Evolutionary conservation across 495 filamentous ascomycete species (phyloP).

Genomic region (Corynascus novoguineensis): DNA sequence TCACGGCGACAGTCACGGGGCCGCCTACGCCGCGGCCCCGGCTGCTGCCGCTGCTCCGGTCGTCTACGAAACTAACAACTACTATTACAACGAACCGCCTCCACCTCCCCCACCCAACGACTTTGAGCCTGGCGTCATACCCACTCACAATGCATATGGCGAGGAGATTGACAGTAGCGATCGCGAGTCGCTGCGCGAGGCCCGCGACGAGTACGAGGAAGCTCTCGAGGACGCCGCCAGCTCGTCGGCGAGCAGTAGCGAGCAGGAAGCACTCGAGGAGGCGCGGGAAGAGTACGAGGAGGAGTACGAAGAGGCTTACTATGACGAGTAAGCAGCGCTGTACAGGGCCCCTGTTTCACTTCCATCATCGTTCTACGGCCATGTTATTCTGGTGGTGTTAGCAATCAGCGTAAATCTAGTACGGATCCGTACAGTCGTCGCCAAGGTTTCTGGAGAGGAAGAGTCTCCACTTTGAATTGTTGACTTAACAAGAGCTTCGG

Average conservation of each 20-base stretch:
- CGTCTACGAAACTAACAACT: constrained; percentile 27
- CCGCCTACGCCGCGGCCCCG: not conserved
- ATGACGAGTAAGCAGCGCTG: constrained; percentile 33
- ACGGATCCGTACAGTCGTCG: too few relatives aligned
- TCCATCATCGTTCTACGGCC: too few relatives aligned
- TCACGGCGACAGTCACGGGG: constrained; percentile 5
- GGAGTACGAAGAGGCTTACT: constrained; percentile 46
- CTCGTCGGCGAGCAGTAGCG: constrained; percentile 40
- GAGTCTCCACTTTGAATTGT: too few relatives aligned
- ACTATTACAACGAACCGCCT: constrained; percentile 26
- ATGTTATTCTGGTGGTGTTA: too few relatives aligned
- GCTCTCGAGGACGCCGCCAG: constrained; percentile 32
- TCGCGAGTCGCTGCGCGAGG: constrained; percentile 36
- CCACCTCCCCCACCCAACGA: constrained; percentile 18
- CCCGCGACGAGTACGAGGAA: constrained; percentile 37
- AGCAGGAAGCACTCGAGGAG: constrained; percentile 39
- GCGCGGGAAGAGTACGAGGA: constrained; percentile 43
- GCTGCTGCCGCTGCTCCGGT: constrained; percentile 7
- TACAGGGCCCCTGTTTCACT: too few relatives aligned
- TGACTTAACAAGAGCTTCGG: too few relatives aligned
- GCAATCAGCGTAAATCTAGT: too few relatives aligned
- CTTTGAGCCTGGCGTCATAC: constrained; percentile 15
- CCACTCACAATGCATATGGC: constrained; percentile 28
- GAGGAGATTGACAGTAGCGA: constrained; percentile 37
- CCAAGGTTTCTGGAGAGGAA: too few relatives aligned